Evolutionary conservation across 768 basidiomycete species (phyloP).

Genomic region (Chalciporus piperatus): DNA sequence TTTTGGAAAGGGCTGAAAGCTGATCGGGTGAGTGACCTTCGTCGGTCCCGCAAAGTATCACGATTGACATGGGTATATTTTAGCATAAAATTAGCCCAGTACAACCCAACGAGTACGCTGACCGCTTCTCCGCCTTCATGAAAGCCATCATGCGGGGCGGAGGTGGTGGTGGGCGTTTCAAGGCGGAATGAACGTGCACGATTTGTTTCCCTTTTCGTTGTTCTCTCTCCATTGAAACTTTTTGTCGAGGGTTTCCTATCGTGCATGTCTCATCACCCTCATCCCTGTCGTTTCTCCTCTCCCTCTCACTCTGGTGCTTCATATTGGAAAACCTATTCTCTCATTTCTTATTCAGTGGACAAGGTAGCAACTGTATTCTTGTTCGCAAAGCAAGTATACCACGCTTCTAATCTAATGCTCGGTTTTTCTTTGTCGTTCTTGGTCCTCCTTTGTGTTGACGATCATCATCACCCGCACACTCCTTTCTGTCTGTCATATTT

Average conservation of each 20-base stretch:
- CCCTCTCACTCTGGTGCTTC: conserved; percentile 11
- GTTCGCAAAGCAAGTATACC: conserved; percentile 20
- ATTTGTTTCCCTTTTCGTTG: background rate
- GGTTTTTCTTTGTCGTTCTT: background rate
- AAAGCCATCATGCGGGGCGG: conserved; percentile 83
- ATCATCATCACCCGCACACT: background rate
- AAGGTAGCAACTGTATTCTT: conserved; percentile 1
- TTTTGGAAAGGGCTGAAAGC: conserved; percentile 89
- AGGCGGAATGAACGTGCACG: conserved; percentile 34
- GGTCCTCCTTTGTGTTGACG: background rate
- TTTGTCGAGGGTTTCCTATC: conserved; percentile 7
- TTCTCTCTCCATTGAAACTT: background rate
- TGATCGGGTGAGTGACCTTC: conserved; percentile 66
- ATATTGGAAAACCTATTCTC: conserved; percentile 5
- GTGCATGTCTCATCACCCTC: conserved; percentile 3
- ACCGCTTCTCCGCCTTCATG: conserved; percentile 87
- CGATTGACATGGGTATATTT: conserved; percentile 1
- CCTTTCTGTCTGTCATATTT: background rate
- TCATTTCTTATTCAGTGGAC: conserved; percentile 4
- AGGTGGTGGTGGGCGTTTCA: conserved; percentile 56
- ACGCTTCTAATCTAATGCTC: conserved; percentile 12
- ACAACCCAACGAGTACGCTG: conserved; percentile 80
- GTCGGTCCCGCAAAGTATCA: no score
- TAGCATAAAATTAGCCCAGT: conserved; percentile 96
- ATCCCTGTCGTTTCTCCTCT: background rate